Base-by-base conservation (phyloP, 139 green algal genomes). In the Spirogloea muscicola region DNA sequence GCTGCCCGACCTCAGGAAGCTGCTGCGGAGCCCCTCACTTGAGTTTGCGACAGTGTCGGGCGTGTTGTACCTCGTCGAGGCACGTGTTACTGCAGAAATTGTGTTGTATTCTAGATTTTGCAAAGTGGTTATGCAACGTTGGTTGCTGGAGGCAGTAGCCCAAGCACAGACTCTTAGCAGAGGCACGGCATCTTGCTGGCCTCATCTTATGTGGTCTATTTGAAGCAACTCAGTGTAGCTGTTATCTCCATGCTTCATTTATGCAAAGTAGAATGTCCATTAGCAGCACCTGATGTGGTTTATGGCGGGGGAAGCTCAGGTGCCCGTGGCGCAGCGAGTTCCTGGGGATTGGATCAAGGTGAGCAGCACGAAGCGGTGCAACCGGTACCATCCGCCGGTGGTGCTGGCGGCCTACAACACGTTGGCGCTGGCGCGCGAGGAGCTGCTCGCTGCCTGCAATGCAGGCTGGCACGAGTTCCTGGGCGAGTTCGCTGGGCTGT, bases 291-390 rank as follows among this genome's bases (percentile, higher is more conserved):
- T 25, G 10, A 66, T 41, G 4, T 34, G 9, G n/a, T 34, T 9
- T n/a, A 25, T 5, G 25, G 6, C 5, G 4, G 5, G 4, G n/a
- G n/a, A n/a, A n/a, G 25, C 31, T 48, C 58, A 25, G 33, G 40
- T 66, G 3, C 58, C 70, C 2, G 21, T 31, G 1, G 58, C 37
- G 2, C 70, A 72, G 37, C 25, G 52, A 4, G 84, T 88, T 36
- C 84, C 82, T 1, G 37, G 66, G 46, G 68, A 74, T 21, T 88
- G 86, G 82, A 44, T 85, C 36, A 84, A 86, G 65, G 42, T 74
- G 7, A 84, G 83, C 73, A 84, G 80, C 55, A 93, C 88, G 3
- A 96, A 96, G 83, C 89, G 90, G 68, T 62, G 90, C 7, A 67
- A 85, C 25, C 73, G 88, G 3, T 94, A 84, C 77, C 85, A 86